These are phyloP conservation scores for Novymonas esmeraldas DNA, from an alignment of 208 protist genomes.

Conservation along the genomic window DNA sequence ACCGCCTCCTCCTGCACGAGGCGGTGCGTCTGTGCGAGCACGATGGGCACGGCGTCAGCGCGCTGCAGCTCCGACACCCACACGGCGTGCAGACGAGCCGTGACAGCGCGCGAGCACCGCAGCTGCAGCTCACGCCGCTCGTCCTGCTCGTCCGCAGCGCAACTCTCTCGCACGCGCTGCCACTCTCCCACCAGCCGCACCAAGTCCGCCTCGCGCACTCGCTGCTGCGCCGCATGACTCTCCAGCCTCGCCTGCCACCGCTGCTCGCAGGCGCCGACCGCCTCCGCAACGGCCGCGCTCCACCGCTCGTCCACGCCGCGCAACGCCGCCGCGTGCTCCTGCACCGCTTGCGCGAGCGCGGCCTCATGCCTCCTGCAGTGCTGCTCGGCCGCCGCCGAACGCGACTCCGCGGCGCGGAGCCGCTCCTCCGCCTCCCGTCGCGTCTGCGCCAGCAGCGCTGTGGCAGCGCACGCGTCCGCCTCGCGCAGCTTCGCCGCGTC, in stretches of 20 bases:
- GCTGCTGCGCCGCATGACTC: slow-evolving; percentile 3
- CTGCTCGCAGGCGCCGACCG: slow-evolving; percentile 4
- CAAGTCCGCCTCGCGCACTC: not conserved
- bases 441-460: slow-evolving; percentile 19
- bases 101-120: not conserved
- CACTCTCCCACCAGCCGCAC: not conserved
- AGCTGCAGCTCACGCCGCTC: not conserved
- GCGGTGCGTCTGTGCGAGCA: not conserved
- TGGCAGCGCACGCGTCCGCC: slow-evolving; percentile 11
- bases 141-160: not conserved
- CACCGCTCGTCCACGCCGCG: not conserved
- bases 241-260: not conserved
- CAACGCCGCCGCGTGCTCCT: not conserved
- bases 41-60: not conserved
- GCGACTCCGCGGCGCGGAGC: slow-evolving; percentile 3
- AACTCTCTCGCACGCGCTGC: too few relatives aligned
- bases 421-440: slow-evolving; percentile 6
- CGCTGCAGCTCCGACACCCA: not conserved
- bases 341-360: slow-evolving; percentile 10
- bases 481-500: slow-evolving; percentile 13
- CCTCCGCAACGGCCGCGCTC: slow-evolving; percentile 10
- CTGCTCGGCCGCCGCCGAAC: slow-evolving; percentile 14
- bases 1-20: not conserved
- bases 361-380: slow-evolving; percentile 2
- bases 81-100: not conserved